These are phyloP conservation scores for Phytophthora nicotianae DNA, from an alignment of 352 stramenopile genomes.

Conservation along the genomic window DNA sequence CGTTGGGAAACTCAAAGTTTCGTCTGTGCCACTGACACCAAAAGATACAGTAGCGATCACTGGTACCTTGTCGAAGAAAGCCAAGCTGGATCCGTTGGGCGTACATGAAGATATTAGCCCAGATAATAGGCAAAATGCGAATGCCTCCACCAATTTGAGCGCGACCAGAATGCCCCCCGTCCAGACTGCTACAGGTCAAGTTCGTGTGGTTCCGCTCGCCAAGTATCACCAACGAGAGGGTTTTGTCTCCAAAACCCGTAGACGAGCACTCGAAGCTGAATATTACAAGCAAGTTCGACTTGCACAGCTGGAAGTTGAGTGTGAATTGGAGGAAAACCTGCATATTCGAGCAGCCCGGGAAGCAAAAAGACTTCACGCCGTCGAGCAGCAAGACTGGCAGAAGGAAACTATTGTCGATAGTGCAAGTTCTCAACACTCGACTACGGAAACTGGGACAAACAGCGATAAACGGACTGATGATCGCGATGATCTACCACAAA, in stretches of 20 bases:
- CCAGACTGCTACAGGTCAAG: slow-evolving; percentile 21
- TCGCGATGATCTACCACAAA: neutral
- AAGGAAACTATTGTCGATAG: slow-evolving; percentile 10
- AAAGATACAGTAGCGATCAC: slow-evolving; percentile 6
- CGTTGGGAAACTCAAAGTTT: slow-evolving; percentile 57
- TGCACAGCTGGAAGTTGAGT: slow-evolving; percentile 70
- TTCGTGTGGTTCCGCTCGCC: slow-evolving; percentile 19
- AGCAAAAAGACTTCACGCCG: slow-evolving; percentile 30
- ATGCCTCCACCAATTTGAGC: neutral
- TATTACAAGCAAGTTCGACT: slow-evolving; percentile 75
- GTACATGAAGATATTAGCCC: neutral
- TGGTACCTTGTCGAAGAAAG: slow-evolving; percentile 13
- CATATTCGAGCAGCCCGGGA: slow-evolving; percentile 60
- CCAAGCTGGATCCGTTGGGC: slow-evolving; percentile 19
- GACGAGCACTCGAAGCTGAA: slow-evolving; percentile 58
- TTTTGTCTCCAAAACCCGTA: slow-evolving; percentile 65
- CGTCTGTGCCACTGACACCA: slow-evolving; percentile 7
- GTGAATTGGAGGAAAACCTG: slow-evolving; percentile 77
- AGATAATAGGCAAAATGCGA: neutral
- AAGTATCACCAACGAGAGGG: slow-evolving; percentile 35
- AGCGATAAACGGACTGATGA: neutral
- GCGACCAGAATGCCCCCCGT: neutral
- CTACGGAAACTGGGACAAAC: neutral
- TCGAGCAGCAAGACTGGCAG: slow-evolving; percentile 24
- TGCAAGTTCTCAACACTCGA: slow-evolving; percentile 1